phyloP scores from a whole-genome alignment of 169 alveolate species.

The Plasmodium fragile region DNA sequence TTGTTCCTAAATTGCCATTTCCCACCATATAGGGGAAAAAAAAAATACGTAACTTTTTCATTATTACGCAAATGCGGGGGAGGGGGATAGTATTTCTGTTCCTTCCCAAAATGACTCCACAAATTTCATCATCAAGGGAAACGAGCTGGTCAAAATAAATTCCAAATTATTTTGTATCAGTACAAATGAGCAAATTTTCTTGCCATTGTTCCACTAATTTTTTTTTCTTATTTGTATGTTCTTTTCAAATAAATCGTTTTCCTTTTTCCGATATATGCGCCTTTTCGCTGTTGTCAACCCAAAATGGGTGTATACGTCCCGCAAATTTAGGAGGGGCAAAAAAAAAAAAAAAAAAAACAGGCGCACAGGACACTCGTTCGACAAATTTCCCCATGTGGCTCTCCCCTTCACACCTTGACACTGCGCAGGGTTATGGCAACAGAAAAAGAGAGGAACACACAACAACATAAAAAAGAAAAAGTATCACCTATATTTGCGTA shows the following conservation, averaged over 20 bases:
- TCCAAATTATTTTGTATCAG: neutral
- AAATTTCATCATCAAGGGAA: neutral
- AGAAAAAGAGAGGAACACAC: neutral
- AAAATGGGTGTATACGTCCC: neutral
- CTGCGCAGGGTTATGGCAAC: neutral
- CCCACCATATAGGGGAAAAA: neutral
- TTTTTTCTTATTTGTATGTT: neutral
- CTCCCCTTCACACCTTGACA: neutral
- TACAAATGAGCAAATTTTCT: neutral
- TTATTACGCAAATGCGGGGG: neutral
- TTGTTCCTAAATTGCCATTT: neutral
- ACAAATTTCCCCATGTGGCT: neutral
- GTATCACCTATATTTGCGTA: neutral
- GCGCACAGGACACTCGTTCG: neutral
- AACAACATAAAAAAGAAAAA: neutral
- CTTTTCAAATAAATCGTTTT: neutral
- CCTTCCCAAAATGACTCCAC: neutral
- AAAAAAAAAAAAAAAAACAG: neutral
- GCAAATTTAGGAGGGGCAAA: neutral
- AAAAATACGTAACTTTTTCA: neutral
- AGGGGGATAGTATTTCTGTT: neutral
- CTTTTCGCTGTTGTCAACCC: neutral
- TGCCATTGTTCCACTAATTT: neutral
- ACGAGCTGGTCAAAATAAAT: neutral
- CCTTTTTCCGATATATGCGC: neutral